Percentiles rank a stretch among this genome's conserved stretches.
Evolutionary conservation across 441 rosid genomes (phyloP).

Genomic region (Cnidoscolus chayamansa): DNA sequence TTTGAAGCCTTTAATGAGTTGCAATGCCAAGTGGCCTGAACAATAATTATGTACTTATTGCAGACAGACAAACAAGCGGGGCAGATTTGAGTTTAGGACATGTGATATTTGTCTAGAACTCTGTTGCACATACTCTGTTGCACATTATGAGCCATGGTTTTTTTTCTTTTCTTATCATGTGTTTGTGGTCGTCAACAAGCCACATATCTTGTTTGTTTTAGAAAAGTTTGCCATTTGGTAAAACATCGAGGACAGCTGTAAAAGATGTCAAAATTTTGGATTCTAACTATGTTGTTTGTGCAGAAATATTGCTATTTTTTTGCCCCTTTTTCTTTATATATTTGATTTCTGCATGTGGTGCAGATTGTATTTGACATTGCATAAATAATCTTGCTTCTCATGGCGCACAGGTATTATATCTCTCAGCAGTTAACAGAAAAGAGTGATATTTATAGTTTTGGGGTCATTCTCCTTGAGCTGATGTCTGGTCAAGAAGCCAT

Average conservation of each 20-base stretch:
- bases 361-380: background rate
- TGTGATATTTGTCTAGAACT: background rate
- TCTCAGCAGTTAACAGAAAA: constrained; percentile 89
- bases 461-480: constrained; percentile 93
- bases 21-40: background rate
- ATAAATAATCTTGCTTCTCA: constrained; percentile 10
- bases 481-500: constrained; percentile 96
- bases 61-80: background rate
- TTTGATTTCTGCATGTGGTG: background rate
- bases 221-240: background rate
- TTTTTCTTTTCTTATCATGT: too few species aligned
- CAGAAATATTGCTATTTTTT: background rate
- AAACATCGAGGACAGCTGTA: background rate
- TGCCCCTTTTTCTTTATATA: background rate
- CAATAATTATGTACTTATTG: too few species aligned
- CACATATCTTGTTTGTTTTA: too few species aligned
- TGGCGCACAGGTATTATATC: constrained; percentile 74
- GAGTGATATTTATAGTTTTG: constrained; percentile 94
- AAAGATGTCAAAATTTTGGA: background rate
- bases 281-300: background rate
- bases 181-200: background rate
- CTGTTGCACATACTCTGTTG: background rate
- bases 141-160: background rate
- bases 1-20: background rate
- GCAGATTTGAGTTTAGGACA: background rate